Base-by-base conservation (phyloP, 768 basidiomycete species). In the Symmetrospora coprosmae region DNA sequence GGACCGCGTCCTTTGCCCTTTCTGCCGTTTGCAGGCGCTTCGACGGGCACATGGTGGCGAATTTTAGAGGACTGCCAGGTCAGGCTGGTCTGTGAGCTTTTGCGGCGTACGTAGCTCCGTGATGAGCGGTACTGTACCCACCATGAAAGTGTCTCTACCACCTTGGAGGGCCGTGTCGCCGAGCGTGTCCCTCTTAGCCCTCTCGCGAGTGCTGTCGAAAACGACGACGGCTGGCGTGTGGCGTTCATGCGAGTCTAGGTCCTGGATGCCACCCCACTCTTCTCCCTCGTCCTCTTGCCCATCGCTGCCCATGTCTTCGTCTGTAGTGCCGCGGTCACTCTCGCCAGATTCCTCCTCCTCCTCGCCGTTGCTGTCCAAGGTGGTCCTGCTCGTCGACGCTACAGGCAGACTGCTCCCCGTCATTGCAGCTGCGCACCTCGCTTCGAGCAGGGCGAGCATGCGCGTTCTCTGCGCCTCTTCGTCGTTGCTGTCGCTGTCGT, bases 191-290 rank as follows among this genome's bases (percentile, higher is more conserved):
- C 51, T 39, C 51, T 53, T 53, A 16, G 33, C 51, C 16, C 4
- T 6, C 30, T 38, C 23, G 25, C n/a, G n/a, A 39, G 51, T 5
- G 35, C 39, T 16, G 28, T 53, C 21, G 51, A 35, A 37, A 11
- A 27, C 19, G 37, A 53, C 34, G 19, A 53, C 30, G 35, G 41
- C 5, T 28, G 6, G 41, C 9, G 11, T 43, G 4, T 28, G 9
- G 49, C 7, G 21, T 30, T 47, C 17, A 25, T 14, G 14, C 17
- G 45, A 14, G 11, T n/a, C 45, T 47, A 17, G 34, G 8, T 58
- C 40, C 9, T 33, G 39, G 28, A 58, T 41, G 19, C 55, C 55
- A 58, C 16, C 31, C 55, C 55, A 58, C 31, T 58, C 55, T 9
- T 58, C 55, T 5, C 46, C 38, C 4, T 58, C 41, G 16, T 58